These are phyloP conservation scores for Exophiala mesophila DNA, from an alignment of 2,329 filamentous ascomycete genomes.

Conservation along the genomic window DNA sequence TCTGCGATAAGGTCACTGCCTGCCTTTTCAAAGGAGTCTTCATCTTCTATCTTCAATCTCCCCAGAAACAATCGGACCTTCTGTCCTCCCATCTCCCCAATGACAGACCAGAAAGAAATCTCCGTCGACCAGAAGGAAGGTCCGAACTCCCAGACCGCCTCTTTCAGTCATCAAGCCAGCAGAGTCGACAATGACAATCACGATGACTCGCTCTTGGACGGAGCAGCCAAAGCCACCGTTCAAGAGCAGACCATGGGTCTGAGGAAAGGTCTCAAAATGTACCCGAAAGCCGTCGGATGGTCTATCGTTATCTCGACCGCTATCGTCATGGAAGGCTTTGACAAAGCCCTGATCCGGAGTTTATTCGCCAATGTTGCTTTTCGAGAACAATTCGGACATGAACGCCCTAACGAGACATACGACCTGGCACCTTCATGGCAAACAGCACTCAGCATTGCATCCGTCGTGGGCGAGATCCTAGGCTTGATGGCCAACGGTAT, in stretches of 20 bases:
- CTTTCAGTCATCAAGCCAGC: no score
- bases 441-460: slow-evolving; percentile 38
- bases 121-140: no score
- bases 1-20: no score
- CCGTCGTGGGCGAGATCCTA: slow-evolving; percentile 59
- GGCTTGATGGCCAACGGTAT: slow-evolving; percentile 62
- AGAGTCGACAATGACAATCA: no score
- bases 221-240: slow-evolving; percentile 5
- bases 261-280: slow-evolving; percentile 69
- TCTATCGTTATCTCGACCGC: slow-evolving; percentile 78
- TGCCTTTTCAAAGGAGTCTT: no score
- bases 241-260: slow-evolving; percentile 24
- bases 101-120: no score
- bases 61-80: no score
- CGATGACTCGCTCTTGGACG: no score
- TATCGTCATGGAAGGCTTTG: slow-evolving; percentile 81
- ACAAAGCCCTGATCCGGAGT: slow-evolving; percentile 74
- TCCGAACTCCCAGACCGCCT: no score
- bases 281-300: slow-evolving; percentile 82
- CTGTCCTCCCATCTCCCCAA: no score
- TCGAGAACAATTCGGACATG: slow-evolving; percentile 43
- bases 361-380: slow-evolving; percentile 55
- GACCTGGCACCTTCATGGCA: slow-evolving; percentile 50
- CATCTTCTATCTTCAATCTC: no score
- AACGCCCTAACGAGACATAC: slow-evolving; percentile 27